A percentile compares a stretch with the other conserved stretches of the same genome.
phyloP scores from a whole-genome alignment of 176 grass and related monocot species.

The Musa acuminata region DNA sequence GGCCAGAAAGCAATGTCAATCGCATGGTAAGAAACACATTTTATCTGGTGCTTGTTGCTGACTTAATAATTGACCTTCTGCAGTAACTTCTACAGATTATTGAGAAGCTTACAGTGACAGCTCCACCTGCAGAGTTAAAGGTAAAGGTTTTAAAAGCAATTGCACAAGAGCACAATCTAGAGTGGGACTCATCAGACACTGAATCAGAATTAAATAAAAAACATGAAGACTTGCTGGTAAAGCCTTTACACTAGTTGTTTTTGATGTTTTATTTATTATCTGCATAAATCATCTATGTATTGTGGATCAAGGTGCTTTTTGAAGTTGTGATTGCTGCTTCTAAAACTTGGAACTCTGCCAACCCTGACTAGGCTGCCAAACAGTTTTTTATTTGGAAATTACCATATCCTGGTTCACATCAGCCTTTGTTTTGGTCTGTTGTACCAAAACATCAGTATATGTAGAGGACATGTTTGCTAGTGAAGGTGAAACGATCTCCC shows the following conservation, averaged over 20 bases:
- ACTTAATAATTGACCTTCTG: neutral
- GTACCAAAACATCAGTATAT: neutral
- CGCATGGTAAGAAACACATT: slow-evolving; percentile 63
- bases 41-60: slow-evolving; percentile 6
- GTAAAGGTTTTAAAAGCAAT: slow-evolving; percentile 74
- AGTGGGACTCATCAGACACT: slow-evolving; percentile 83
- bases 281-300: too few species aligned
- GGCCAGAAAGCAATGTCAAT: slow-evolving; percentile 77
- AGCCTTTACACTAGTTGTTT: slow-evolving; percentile 24
- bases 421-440: neutral
- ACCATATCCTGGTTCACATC: neutral
- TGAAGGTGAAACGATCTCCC: neutral
- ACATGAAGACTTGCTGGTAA: slow-evolving; percentile 91
- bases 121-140: slow-evolving; percentile 74
- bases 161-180: slow-evolving; percentile 68
- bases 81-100: slow-evolving; percentile 60
- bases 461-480: neutral
- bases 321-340: neutral
- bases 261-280: neutral
- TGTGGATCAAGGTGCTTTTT: neutral
- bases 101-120: slow-evolving; percentile 89
- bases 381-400: neutral
- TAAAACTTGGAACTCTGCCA: neutral
- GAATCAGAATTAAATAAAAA: slow-evolving; percentile 82
- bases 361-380: neutral